Evolutionary conservation across 371 early-diverging fungal species (phyloP), one percentile per base, ranked within the genome.

Genomic region (Rhizopus stolonifer): DNA sequence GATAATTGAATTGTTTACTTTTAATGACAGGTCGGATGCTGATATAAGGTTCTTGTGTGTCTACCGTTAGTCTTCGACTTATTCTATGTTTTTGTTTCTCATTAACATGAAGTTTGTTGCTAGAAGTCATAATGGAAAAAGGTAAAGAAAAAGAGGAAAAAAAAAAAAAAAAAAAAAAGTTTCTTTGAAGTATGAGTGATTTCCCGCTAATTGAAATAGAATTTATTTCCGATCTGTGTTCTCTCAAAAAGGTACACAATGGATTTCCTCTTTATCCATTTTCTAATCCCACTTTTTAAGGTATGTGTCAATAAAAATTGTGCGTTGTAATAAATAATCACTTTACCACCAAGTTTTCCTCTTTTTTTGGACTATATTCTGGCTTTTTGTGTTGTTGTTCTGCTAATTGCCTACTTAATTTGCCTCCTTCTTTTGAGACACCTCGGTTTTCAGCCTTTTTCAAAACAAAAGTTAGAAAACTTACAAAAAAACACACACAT

Each of bases 361-460:
- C 50, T 40, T 6, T 31, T 17, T 50, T 45, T 22, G 48, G 32
- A 21, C 39, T 9, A 17, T 38, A 15, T 13, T 51, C 45, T 22
- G 46, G 40, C 19, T 54, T 46, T 19, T 62, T 56, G 8, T 46
- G 44, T 25, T 57, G 58, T 44, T 65, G 46, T 43, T 65, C 65
- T 13, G 65, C 64, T 15, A 71, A 48, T 33, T 72, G 56, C 40
- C 69, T 68, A 47, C 69, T 72, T 19, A 72, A 32, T 47, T 65
- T 65, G 11, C 69, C 66, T 31, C 72, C 66, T 11, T 59, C 47
- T 14, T 65, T 54, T 34, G 57, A 43, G 11, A 61, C 61, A 4
- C 72, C 72, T 25, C 72, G 61, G 14, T 56, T 61, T 43, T 72
- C 72, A 40, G 69, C 60, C 72, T 72, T 49, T 14, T 18, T n/a